Percentiles rank a stretch among this genome's conserved stretches.
Conservation (phyloP, 2,329 filamentous ascomycete genomes). For the Dactylonectria estremocensis region DNA sequence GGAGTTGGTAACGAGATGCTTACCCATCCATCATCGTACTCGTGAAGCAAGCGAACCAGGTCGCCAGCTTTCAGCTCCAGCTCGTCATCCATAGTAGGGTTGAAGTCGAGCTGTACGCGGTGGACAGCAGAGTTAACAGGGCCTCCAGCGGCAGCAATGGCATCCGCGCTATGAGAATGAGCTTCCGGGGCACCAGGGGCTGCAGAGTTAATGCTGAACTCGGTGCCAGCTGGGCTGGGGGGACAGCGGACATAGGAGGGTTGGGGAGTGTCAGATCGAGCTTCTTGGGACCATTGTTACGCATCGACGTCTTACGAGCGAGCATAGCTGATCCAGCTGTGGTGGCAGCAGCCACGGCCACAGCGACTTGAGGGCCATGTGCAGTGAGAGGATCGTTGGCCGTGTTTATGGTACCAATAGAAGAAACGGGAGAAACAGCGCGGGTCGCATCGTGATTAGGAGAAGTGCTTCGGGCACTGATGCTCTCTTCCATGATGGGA, state of each 20-base stretch:
- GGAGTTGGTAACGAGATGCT: constrained; percentile 55
- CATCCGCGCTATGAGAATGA: constrained; percentile 68
- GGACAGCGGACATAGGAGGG: constrained; percentile 55
- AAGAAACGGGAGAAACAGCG: constrained; percentile 20
- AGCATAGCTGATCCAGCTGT: constrained; percentile 58
- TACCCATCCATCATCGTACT: constrained; percentile 99
- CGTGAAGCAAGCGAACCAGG: constrained; percentile 89
- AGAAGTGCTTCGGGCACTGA: constrained; percentile 42
- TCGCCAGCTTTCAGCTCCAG: constrained; percentile 85
- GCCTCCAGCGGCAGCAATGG: constrained; percentile 74
- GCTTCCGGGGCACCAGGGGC: constrained; percentile 59
- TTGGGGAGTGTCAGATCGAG: constrained; percentile 68
- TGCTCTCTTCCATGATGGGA: constrained; percentile 56
- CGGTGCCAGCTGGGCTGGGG: constrained; percentile 75
- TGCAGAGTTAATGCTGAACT: constrained; percentile 73
- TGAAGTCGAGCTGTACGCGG: constrained; percentile 95
- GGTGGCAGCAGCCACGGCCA: constrained; percentile 55
- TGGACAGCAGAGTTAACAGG: constrained; percentile 79
- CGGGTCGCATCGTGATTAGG: constrained; percentile 47
- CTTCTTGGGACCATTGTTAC: constrained; percentile 65
- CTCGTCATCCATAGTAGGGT: constrained; percentile 93
- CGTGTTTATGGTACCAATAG: constrained; percentile 7
- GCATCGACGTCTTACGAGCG: constrained; percentile 70
- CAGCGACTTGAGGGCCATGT: constrained; percentile 56
- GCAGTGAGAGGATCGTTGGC: constrained; percentile 49